Evolutionary conservation across 371 early-diverging fungal species (phyloP), one percentile per base, ranked within the genome.

Genomic region (Amoeboaphelidium protococcarum): DNA sequence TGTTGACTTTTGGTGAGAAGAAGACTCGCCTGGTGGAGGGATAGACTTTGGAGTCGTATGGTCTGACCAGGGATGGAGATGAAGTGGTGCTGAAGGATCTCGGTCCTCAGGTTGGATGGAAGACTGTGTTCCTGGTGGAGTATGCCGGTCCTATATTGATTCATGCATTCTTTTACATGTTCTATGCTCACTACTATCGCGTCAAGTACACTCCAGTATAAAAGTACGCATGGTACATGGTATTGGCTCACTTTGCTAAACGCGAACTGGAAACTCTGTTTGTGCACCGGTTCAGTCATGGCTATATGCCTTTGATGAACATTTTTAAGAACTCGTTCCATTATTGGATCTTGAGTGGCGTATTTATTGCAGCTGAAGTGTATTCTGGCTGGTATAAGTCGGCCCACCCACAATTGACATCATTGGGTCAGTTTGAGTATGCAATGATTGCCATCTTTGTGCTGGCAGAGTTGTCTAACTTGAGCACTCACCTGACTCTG

Each of bases 41-140:
- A n/a, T n/a, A n/a, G n/a, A n/a, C n/a, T n/a, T n/a, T n/a, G n/a
- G n/a, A n/a, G n/a, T n/a, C n/a, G n/a, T n/a, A n/a, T n/a, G n/a
- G n/a, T n/a, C n/a, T n/a, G n/a, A n/a, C n/a, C n/a, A n/a, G n/a
- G n/a, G n/a, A n/a, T n/a, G n/a, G n/a, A n/a, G n/a, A n/a, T n/a
- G n/a, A n/a, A n/a, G n/a, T n/a, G n/a, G 37, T 31, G 13, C 26
- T 37, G 22, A 58, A 52, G 26, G 20, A 47, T 37, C 25, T 58
- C 52, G 92, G 90, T 13, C 84, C 82, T 24, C 94, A 94, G 62
- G 76, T 91, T 47, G 74, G 82, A 48, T 94, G 94, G 94, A 70
- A 72, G 43, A 78, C 82, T 20, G 92, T 91, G 27, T 94, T 90
- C 59, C 57, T 86, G 56, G 72, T 89, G 52, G 94, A 94, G 59